Evolutionary conservation across 345 rosid genomes (phyloP).

Genomic region (Luvunga scandens): DNA sequence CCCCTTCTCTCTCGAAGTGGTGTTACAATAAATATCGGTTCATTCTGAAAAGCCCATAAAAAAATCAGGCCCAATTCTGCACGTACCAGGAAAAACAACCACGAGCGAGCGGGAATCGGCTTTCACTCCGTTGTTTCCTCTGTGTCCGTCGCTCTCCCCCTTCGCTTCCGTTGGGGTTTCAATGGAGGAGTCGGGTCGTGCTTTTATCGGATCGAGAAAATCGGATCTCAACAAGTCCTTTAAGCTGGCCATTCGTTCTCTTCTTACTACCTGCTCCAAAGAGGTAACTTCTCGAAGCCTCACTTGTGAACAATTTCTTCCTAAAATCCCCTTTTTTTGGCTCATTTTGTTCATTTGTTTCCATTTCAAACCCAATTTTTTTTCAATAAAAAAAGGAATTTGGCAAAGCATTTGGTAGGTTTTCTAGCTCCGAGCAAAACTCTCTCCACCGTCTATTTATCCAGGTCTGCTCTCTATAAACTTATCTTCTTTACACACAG

Average conservation of each 20-base stretch:
- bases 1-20: accelerated
- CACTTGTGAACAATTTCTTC: not conserved
- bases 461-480: constrained; percentile 38
- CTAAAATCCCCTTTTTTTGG: not conserved
- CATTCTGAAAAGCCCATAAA: not conserved
- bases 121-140: not conserved
- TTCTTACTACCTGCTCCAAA: constrained; percentile 59
- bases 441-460: constrained; percentile 47
- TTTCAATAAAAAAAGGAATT: constrained; percentile 36
- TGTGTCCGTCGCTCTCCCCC: not conserved
- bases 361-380: not conserved
- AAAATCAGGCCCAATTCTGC: not conserved
- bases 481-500: not conserved
- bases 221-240: constrained; percentile 48
- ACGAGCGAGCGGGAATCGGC: not conserved
- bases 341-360: not conserved
- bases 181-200: constrained; percentile 25
- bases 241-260: constrained; percentile 52
- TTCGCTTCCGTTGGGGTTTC: not conserved
- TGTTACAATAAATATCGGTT: too few species aligned
- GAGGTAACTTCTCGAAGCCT: constrained; percentile 29
- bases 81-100: too few species aligned
- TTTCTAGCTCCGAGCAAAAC: constrained; percentile 43
- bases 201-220: constrained; percentile 33
- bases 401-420: constrained; percentile 44